Evolutionary conservation across 495 filamentous ascomycete genomes (phyloP).

Genomic region (Annulohypoxylon nitens): DNA sequence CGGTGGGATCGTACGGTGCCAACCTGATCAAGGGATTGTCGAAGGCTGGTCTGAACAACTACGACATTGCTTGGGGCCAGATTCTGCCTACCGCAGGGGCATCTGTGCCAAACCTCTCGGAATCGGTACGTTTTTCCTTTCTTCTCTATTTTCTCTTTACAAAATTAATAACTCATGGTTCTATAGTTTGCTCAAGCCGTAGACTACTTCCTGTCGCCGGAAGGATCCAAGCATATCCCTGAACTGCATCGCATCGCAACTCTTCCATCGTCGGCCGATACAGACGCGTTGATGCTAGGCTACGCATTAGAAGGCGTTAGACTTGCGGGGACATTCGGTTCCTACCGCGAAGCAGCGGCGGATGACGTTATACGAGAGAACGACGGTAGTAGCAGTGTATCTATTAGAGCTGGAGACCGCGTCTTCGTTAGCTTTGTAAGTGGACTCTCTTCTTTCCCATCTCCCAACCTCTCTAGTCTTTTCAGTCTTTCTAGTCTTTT

Average conservation of each 20-base stretch:
- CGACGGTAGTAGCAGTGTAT: constrained; percentile 59
- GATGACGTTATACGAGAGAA: constrained; percentile 65
- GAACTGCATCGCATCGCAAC: constrained; percentile 69
- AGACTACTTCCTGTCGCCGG: constrained; percentile 78
- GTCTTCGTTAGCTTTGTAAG: constrained; percentile 69
- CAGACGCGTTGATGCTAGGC: constrained; percentile 59
- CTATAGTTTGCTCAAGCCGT: constrained; percentile 75
- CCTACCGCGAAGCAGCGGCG: constrained; percentile 65
- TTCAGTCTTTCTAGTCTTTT: background rate
- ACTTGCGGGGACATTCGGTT: constrained; percentile 60
- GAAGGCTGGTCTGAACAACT: constrained; percentile 71
- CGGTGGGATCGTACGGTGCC: constrained; percentile 75
- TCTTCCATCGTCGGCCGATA: constrained; percentile 48
- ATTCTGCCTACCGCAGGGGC: constrained; percentile 65
- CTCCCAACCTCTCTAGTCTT: background rate
- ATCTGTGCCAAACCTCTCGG: constrained; percentile 75
- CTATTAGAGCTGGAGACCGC: constrained; percentile 55
- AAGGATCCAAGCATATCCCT: constrained; percentile 66
- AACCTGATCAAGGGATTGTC: constrained; percentile 77
- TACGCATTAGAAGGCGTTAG: constrained; percentile 69
- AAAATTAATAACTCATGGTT: constrained; percentile 17
- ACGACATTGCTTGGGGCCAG: constrained; percentile 81
- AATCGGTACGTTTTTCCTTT: constrained; percentile 60
- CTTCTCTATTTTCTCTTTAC: background rate
- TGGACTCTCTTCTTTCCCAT: background rate